A percentile compares a stretch with the other conserved stretches of the same genome.
phyloP scores from a whole-genome alignment of 2,329 filamentous ascomycete species.

The Aotearoamyces nothofagi region DNA sequence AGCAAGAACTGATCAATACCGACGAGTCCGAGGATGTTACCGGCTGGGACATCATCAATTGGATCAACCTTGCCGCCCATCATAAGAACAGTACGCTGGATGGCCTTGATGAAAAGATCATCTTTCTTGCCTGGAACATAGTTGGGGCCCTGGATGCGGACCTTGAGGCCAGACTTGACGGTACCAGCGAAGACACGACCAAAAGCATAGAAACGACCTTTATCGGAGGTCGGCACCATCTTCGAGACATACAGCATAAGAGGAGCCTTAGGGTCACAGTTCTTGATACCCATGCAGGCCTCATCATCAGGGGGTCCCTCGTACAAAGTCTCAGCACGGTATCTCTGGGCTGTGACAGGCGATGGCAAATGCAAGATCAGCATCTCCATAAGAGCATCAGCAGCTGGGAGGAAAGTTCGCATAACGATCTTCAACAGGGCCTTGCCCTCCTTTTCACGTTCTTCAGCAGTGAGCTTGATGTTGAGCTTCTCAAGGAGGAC shows the following conservation, averaged over 20 bases:
- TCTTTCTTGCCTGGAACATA: slow-evolving; percentile 98
- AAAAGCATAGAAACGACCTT: slow-evolving; percentile 99
- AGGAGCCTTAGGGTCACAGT: slow-evolving; percentile 94
- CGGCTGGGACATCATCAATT: slow-evolving; percentile 96
- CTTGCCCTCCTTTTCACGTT: slow-evolving; percentile 94
- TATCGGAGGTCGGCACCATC: slow-evolving; percentile 99
- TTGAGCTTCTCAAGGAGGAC: slow-evolving; percentile 82
- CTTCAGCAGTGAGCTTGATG: slow-evolving; percentile 76
- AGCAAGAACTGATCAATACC: slow-evolving; percentile 99
- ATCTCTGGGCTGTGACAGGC: slow-evolving; percentile 86
- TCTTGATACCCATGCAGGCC: slow-evolving; percentile 88
- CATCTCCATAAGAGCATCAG: slow-evolving; percentile 98
- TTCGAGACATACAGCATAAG: slow-evolving; percentile 99
- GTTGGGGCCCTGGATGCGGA: slow-evolving; percentile 99
- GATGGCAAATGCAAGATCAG: slow-evolving; percentile 99
- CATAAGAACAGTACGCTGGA: slow-evolving; percentile 99
- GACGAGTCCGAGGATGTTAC: slow-evolving; percentile 99
- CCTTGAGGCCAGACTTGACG: slow-evolving; percentile 94
- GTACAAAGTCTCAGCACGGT: slow-evolving; percentile 97
- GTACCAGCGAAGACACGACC: slow-evolving; percentile 99
- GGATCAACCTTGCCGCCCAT: slow-evolving; percentile 99
- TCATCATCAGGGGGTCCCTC: slow-evolving; percentile 92
- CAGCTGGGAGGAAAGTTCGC: slow-evolving; percentile 96
- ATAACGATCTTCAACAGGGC: slow-evolving; percentile 94
- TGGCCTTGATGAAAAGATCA: slow-evolving; percentile 97